A percentile compares a stretch with the other conserved stretches of the same genome.
Evolutionary conservation across 768 basidiomycete genomes (phyloP).

Genomic region (Mycena galericulata): DNA sequence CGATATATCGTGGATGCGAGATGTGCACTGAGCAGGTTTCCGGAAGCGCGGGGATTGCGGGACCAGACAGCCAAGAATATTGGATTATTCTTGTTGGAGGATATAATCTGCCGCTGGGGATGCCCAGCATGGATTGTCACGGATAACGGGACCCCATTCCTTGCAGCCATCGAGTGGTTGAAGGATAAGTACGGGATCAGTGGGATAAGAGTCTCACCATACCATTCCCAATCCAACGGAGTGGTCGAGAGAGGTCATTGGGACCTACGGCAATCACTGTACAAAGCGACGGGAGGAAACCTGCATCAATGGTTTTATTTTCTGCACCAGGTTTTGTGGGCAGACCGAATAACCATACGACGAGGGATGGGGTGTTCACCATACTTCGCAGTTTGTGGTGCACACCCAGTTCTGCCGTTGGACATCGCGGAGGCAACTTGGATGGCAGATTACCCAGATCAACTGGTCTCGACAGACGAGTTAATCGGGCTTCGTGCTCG

Average conservation of each 20-base stretch:
- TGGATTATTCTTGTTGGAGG: slow-evolving; percentile 43
- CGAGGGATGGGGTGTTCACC: slow-evolving; percentile 36
- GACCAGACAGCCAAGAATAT: slow-evolving; percentile 38
- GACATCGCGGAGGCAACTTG: slow-evolving; percentile 46
- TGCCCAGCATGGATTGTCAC: slow-evolving; percentile 47
- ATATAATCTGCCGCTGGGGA: slow-evolving; percentile 53
- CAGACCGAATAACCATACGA: slow-evolving; percentile 32
- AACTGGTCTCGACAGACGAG: slow-evolving; percentile 24
- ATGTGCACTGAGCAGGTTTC: slow-evolving; percentile 38
- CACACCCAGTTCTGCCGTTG: slow-evolving; percentile 37
- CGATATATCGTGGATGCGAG: slow-evolving; percentile 41
- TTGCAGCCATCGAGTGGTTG: slow-evolving; percentile 38
- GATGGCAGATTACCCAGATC: slow-evolving; percentile 34
- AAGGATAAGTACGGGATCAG: slow-evolving; percentile 44
- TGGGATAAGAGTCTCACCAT: slow-evolving; percentile 54
- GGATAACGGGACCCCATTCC: slow-evolving; percentile 49
- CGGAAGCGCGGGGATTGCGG: slow-evolving; percentile 37
- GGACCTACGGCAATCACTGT: slow-evolving; percentile 40
- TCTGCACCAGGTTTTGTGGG: slow-evolving; percentile 37
- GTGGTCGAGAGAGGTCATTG: slow-evolving; percentile 49
- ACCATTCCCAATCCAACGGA: slow-evolving; percentile 58
- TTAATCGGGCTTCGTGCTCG: slow-evolving; percentile 35
- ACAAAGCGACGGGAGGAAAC: slow-evolving; percentile 36
- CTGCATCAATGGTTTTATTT: slow-evolving; percentile 37
- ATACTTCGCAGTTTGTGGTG: slow-evolving; percentile 36